Evolutionary conservation across 2,329 filamentous ascomycete genomes (phyloP), one percentile per base, ranked within the genome.

Genomic region (Sporothrix dimorphospora): DNA sequence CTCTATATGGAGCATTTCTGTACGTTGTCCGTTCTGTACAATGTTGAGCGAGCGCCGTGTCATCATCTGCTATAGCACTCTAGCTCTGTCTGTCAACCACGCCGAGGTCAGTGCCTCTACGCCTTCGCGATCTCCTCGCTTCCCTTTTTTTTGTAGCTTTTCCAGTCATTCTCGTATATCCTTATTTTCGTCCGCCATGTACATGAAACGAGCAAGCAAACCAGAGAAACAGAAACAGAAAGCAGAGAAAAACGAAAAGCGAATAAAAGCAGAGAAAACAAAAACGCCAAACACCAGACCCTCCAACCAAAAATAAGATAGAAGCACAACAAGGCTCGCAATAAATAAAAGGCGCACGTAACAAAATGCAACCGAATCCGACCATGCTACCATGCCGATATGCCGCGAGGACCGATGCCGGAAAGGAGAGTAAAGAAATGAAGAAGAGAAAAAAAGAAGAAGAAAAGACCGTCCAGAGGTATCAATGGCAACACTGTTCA

Each of bases 351-450:
- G 42, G 65, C 40, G 38, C 24, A 21, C 19, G 45, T 21, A 27
- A 27, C 45, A 55, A 21, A 70, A 74, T 74, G 73, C 72, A 69
- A 71, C 69, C 71, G 65, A 74, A 67, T 61, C 73, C 69, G 67
- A 72, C 61, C 73, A 73, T 73, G 70, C 72, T 71, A 66, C 71
- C 69, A 72, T 74, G 73, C 71, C 69, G 69, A 71, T 69, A 72
- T 71, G 61, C 69, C 21, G 63, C 38, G 49, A 70, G 71, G 69
- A 71, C 66, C 71, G 51, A 73, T 71, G 69, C 70, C 47, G 6
- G 66, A 63, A 65, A 45, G 49, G 70, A 72, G 34, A 69, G 66
- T 30, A 66, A 51, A 68, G 53, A 65, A 69, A 49, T 14, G 24
- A 49, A 24, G 24, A 65, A 21, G 57, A 65, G 11, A 19, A 45